These are phyloP conservation scores for Sclerotinia borealis DNA, from an alignment of 2,329 filamentous ascomycete species.

Conservation along the genomic window DNA sequence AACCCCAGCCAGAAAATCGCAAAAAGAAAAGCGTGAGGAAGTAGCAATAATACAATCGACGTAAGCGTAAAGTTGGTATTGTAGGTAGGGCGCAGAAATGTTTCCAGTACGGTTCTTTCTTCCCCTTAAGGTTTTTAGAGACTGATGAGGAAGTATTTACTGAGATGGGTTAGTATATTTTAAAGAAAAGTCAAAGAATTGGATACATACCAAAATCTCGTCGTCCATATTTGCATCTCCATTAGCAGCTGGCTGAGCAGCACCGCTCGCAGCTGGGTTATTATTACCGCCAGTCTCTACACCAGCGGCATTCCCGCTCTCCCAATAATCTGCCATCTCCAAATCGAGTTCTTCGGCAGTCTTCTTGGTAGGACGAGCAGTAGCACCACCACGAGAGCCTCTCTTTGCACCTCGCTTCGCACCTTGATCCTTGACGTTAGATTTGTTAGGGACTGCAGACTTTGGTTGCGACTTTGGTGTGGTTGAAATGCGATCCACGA, in stretches of 20 bases:
- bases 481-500: slow-evolving; percentile 70
- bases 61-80: slow-evolving; percentile 2
- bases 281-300: slow-evolving; percentile 43
- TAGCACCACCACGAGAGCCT: slow-evolving; percentile 42
- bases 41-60: slow-evolving; percentile 13
- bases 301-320: slow-evolving; percentile 40
- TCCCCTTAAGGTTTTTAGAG: neutral
- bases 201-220: slow-evolving; percentile 42
- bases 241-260: slow-evolving; percentile 25
- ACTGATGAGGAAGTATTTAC: neutral
- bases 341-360: slow-evolving; percentile 92
- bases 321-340: slow-evolving; percentile 96
- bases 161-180: neutral
- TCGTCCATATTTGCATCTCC: slow-evolving; percentile 62
- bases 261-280: slow-evolving; percentile 44
- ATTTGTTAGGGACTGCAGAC: slow-evolving; percentile 72
- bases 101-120: neutral
- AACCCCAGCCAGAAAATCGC: slow-evolving; percentile 1
- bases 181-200: too few species aligned
- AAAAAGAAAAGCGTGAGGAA: slow-evolving; percentile 6
- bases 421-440: slow-evolving; percentile 51
- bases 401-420: slow-evolving; percentile 25
- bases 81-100: neutral
- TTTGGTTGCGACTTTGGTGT: slow-evolving; percentile 72
- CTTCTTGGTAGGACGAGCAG: slow-evolving; percentile 69